Base-by-base conservation (phyloP, 2,329 filamentous ascomycete genomes). In the Moelleriella libera region DNA sequence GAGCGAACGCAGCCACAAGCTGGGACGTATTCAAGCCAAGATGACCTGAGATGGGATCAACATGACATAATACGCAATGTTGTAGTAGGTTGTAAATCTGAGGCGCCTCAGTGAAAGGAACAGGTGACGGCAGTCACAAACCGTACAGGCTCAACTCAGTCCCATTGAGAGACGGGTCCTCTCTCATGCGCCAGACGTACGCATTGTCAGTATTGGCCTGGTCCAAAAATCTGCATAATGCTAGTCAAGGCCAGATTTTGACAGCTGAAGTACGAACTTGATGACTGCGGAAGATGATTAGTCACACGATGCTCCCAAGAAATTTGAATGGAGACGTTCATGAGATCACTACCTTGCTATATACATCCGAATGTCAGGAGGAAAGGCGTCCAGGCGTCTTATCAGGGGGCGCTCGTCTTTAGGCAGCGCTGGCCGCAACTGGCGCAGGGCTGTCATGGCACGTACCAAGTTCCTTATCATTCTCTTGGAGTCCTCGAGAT, bases 51-150 rank as follows among this genome's bases (percentile, higher is more conserved):
- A 63, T 0, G 64, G 61, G 43, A 61, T 58, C 44, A 66, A 58
- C 43, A 64, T 62, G 62, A 80, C 61, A 2, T 77, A 71, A 53
- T 81, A 82, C 11, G 77, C 77, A 2, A 75, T 66, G 0, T 73
- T 79, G 68, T 76, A 82, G 42, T 68, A 70, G 2, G 72, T 69
- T 46, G 57, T 59, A 48, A 66, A 57, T 44, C 54, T 55, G 5
- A 6, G 34, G 3, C 34, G 34, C 34, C 8, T 37, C 34, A 37
- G 3, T 37, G 8, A 37, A 9, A 12, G 3, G 8, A 37, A 37
- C 34, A 9, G 2, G 8, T 37, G 8, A 8, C 34, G 34, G 12
- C 12, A 12, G 12, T 12, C 34, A 37, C 1, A 37, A 37, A 11
- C 46, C 51, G 11, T n/a, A 49, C 49, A 48, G 21, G 14, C 51